Evolutionary conservation across 805 yeast genomes (phyloP), one percentile per base, ranked within the genome.

Genomic region (Metschnikowia picachoensis): DNA sequence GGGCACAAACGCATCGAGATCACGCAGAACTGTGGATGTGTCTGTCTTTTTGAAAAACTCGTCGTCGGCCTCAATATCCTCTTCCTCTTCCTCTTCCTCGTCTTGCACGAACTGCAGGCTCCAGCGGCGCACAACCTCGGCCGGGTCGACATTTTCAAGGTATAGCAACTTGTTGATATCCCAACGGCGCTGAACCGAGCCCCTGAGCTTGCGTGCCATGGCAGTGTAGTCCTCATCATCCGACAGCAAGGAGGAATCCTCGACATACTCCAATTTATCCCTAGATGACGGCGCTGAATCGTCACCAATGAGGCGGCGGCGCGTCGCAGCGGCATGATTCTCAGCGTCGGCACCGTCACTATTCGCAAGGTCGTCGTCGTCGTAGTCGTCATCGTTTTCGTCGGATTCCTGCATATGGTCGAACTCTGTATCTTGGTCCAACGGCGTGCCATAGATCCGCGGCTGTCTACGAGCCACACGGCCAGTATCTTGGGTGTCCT

Each of bases 151-250:
- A 55, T 87, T 85, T 47, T 84, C 82, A 79, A 86, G 75, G 64
- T 94, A 92, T 4, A 94, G 70, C 46, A 92, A 68, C 59, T 86
- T 87, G 56, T 84, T 82, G 50, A 92, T 79, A 63, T 92, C 87
- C 91, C 95, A 87, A 48, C 70, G 66, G 73, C 78, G 57, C 68
- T 73, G 60, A 66, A 70, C 48, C 5, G 77, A 53, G n/a, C 84
- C 78, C 50, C 78, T 72, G 47, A 87, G 70, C 55, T 76, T 82
- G 4, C 80, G 61, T 1, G 96, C 96, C 34, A 85, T 71, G 10
- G 58, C 50, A 41, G 66, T 59, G 68, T 74, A 75, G 30, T 68
- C 67, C 8, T 66, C 63, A 4, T 65, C 67, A 39, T 70, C 74
- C 0, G 78, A 59, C 39, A 73, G 61, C 35, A 78, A 71, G 16